A percentile compares a stretch with the other conserved stretches of the same genome.
Conservation (phyloP, 2,329 filamentous ascomycete genomes). For the Penicillium griseofulvum region DNA sequence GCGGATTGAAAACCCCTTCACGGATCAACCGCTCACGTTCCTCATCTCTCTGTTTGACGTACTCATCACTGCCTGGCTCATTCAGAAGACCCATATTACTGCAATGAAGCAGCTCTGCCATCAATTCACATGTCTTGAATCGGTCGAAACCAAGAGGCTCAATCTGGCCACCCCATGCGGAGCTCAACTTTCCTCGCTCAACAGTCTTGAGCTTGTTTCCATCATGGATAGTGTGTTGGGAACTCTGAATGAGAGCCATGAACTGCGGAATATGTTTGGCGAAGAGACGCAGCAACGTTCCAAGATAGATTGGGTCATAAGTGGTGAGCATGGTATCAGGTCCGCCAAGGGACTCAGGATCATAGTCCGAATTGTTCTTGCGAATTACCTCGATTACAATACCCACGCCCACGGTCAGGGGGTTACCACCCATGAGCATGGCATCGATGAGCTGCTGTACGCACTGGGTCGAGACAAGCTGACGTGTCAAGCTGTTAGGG, state of each 20-base stretch:
- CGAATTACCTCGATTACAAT: conserved; percentile 98
- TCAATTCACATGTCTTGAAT: conserved; percentile 98
- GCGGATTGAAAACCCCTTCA: conserved; percentile 66
- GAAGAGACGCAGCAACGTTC: conserved; percentile 83
- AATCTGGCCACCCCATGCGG: conserved; percentile 86
- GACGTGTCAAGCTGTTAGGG: conserved; percentile 91
- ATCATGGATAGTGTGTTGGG: conserved; percentile 57
- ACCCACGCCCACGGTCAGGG: conserved; percentile 90
- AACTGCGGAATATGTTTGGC: conserved; percentile 90
- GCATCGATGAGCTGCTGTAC: conserved; percentile 80
- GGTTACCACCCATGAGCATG: conserved; percentile 92
- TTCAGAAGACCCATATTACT: conserved; percentile 98
- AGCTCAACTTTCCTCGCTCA: conserved; percentile 71
- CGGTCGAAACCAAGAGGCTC: conserved; percentile 94
- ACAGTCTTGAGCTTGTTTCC: conserved; percentile 59
- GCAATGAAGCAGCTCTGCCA: conserved; percentile 95
- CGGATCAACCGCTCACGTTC: conserved; percentile 76
- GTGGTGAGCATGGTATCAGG: conserved; percentile 76
- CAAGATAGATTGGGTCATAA: conserved; percentile 92
- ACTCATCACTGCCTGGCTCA: conserved; percentile 81
- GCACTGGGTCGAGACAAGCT: conserved; percentile 84
- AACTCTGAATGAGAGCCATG: conserved; percentile 82
- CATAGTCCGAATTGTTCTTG: conserved; percentile 99
- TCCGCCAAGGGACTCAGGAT: conserved; percentile 82
- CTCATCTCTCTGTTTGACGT: conserved; percentile 74